These are phyloP conservation scores for Tetrahymena elliotti DNA, from an alignment of 73 alveolate genomes.

Conservation along the genomic window DNA sequence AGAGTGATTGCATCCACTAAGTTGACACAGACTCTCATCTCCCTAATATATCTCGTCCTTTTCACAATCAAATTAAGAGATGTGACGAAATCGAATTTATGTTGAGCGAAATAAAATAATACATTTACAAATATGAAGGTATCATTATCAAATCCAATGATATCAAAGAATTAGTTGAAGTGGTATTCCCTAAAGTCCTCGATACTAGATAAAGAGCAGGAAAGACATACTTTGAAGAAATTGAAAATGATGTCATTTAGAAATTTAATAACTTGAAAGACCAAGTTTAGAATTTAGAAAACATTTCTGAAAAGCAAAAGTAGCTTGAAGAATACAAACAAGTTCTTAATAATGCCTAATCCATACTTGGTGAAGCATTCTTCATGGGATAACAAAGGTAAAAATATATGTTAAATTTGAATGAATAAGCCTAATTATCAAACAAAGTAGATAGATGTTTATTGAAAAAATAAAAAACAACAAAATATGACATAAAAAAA, in stretches of 20 bases:
- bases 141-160: conserved; percentile 39
- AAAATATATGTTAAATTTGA: not conserved
- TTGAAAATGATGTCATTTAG: conserved; percentile 7
- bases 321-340: conserved; percentile 16
- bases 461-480: too few relatives aligned
- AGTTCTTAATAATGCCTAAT: conserved; percentile 30
- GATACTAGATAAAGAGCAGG: not conserved
- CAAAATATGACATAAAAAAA: not conserved
- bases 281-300: conserved; percentile 12
- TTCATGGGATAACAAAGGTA: not conserved
- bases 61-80: conserved; percentile 57
- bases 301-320: not conserved
- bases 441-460: not conserved
- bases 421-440: not conserved
- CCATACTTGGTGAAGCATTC: not conserved
- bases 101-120: conserved; percentile 36
- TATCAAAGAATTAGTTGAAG: conserved; percentile 7
- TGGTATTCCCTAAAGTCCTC: conserved; percentile 16
- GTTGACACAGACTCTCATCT: conserved; percentile 77
- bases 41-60: conserved; percentile 63
- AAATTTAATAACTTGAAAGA: not conserved
- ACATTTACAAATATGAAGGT: conserved; percentile 48
- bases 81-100: conserved; percentile 67
- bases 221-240: conserved; percentile 22
- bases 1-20: conserved; percentile 48